Conservation (phyloP, 352 stramenopile genomes). For the Phytophthora boehmeriae region DNA sequence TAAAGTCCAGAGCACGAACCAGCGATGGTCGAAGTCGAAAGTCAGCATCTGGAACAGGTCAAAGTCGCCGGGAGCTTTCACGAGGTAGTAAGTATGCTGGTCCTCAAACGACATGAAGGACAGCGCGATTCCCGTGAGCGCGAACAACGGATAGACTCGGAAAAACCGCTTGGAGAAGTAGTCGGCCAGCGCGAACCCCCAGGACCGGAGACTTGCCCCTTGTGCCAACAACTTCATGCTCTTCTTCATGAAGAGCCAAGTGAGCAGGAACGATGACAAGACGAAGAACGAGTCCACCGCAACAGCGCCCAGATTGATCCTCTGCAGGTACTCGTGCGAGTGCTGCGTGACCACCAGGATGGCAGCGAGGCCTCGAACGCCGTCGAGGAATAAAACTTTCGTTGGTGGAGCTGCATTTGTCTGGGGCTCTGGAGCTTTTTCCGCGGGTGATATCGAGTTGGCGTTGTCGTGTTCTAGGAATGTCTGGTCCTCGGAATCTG, state of each 20-base stretch:
- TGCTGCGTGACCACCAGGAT: conserved; percentile 35
- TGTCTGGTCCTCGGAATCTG: conserved; percentile 19
- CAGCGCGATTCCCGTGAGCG: conserved; percentile 34
- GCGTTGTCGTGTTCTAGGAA: conserved; percentile 9
- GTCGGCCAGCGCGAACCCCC: conserved; percentile 32
- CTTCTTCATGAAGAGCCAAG: conserved; percentile 44
- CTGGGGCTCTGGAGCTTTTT: conserved; percentile 11
- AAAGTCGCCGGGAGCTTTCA: conserved; percentile 28
- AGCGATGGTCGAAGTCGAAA: conserved; percentile 39
- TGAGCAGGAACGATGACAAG: conserved; percentile 48
- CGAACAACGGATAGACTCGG: conserved; percentile 63
- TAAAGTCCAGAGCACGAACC: conserved; percentile 58
- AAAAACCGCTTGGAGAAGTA: conserved; percentile 62
- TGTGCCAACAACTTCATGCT: conserved; percentile 30
- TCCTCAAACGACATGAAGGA: conserved; percentile 32
- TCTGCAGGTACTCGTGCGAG: conserved; percentile 23
- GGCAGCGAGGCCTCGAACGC: conserved; percentile 42
- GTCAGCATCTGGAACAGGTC: conserved; percentile 40
- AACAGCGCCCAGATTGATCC: conserved; percentile 26
- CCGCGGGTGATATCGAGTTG: conserved; percentile 13
- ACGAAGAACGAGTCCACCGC: conserved; percentile 54
- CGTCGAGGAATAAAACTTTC: conserved; percentile 41
- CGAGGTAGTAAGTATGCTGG: conserved; percentile 35
- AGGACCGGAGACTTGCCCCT: conserved; percentile 17
- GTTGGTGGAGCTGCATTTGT: conserved; percentile 9